Percentiles rank a stretch among this genome's conserved stretches.
Conservation (phyloP, 306 rosid species). For the Inga oerstediana region DNA sequence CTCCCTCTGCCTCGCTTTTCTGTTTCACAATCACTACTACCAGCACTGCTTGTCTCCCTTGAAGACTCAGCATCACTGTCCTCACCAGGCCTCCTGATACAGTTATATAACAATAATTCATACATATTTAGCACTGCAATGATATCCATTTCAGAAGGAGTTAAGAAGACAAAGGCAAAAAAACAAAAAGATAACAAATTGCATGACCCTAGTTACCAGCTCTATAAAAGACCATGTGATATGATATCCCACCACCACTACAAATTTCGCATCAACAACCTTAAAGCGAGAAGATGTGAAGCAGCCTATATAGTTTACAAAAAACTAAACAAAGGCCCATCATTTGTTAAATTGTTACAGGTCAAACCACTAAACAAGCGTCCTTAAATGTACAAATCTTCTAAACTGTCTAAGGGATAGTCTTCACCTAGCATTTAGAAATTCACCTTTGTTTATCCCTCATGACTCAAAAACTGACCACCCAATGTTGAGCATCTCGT, state of each 20-base stretch:
- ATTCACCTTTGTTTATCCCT: not conserved
- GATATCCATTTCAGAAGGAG: not conserved
- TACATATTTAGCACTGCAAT: not conserved
- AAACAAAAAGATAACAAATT: not conserved
- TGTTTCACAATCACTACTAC: conserved; percentile 50
- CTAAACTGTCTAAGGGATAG: not conserved
- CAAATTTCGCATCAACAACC: not conserved
- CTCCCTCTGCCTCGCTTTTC: conserved; percentile 42
- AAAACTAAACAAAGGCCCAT: not conserved
- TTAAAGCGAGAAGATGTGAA: not conserved
- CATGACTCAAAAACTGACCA: conserved; percentile 6
- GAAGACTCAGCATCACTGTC: conserved; percentile 48
- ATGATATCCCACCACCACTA: not conserved
- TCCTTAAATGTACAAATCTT: not conserved
- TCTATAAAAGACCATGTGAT: not conserved
- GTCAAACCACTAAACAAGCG: not conserved
- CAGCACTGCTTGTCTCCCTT: conserved; percentile 54
- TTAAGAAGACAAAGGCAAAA: not conserved
- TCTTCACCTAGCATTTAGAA: not conserved
- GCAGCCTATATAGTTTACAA: not conserved
- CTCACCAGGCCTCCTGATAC: conserved; percentile 44
- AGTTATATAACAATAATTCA: conserved; percentile 26
- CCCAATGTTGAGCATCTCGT: not conserved
- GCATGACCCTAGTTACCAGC: not conserved
- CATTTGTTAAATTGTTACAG: not conserved